These are phyloP conservation scores for Penicillium soppii DNA, from an alignment of 495 filamentous ascomycete genomes.

Conservation along the genomic window DNA sequence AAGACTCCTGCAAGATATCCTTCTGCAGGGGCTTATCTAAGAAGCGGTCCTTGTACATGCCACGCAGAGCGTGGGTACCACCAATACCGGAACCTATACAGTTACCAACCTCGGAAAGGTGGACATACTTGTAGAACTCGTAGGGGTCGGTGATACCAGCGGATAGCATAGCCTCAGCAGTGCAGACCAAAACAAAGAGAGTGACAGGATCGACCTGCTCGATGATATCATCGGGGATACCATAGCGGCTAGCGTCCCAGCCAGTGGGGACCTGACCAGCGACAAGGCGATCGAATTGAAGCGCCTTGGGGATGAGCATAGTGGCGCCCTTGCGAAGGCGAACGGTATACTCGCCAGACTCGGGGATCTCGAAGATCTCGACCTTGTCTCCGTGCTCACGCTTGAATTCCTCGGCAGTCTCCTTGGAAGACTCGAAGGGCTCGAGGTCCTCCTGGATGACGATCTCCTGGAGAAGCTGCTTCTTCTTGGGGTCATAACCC, in stretches of 20 bases:
- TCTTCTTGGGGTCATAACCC: constrained; percentile 97
- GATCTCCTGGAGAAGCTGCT: constrained; percentile 96
- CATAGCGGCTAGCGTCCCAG: constrained; percentile 93
- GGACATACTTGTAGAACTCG: constrained; percentile 99
- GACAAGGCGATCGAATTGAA: constrained; percentile 94
- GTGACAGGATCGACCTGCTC: constrained; percentile 96
- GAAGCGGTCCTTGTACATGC: constrained; percentile 98
- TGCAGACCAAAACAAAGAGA: constrained; percentile 89
- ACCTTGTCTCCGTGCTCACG: constrained; percentile 96
- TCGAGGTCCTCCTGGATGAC: constrained; percentile 96
- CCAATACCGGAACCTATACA: constrained; percentile 97
- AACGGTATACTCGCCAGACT: constrained; percentile 91
- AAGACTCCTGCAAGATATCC: constrained; percentile 98
- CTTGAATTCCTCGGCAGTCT: constrained; percentile 96
- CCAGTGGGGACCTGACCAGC: constrained; percentile 96
- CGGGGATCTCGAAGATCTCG: constrained; percentile 93
- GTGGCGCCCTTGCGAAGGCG: constrained; percentile 92
- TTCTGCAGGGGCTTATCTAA: constrained; percentile 98
- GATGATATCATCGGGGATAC: constrained; percentile 96
- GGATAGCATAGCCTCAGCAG: constrained; percentile 83
- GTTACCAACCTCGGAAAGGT: constrained; percentile 97
- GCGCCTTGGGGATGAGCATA: constrained; percentile 92
- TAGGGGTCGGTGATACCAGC: constrained; percentile 99
- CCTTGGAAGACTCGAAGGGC: constrained; percentile 95
- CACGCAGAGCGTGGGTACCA: constrained; percentile 84